phyloP scores from a whole-genome alignment of 2,329 filamentous ascomycete genomes.

The Xylariaceae sp. region DNA sequence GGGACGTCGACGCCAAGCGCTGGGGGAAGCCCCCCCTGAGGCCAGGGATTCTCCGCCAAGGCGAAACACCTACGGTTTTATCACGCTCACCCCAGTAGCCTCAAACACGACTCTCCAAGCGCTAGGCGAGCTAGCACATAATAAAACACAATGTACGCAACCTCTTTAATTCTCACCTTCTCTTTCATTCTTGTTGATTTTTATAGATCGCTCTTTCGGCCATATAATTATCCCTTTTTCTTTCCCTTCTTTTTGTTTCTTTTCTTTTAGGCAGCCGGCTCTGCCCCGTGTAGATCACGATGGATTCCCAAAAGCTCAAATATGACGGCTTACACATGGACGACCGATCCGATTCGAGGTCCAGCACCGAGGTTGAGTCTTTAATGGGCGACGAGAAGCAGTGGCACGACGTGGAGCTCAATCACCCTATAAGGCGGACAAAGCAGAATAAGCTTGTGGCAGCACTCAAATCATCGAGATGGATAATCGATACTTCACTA shows the following conservation, averaged over 20 bases:
- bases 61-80: conserved; percentile 28
- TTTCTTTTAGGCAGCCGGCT: conserved; percentile 15
- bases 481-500: conserved; percentile 49
- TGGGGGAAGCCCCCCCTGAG: neutral
- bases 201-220: neutral
- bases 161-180: neutral
- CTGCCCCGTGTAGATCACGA: conserved; percentile 20
- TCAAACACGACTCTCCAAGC: neutral
- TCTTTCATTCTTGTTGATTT: neutral
- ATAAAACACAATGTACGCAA: conserved; percentile 4
- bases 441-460: conserved; percentile 33
- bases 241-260: neutral
- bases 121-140: neutral
- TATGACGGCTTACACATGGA: conserved; percentile 44
- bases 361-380: conserved; percentile 51
- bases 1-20: too few relatives aligned
- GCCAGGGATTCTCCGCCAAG: conserved; percentile 21
- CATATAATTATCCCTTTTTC: neutral
- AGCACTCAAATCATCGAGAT: conserved; percentile 44
- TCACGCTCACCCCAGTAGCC: neutral
- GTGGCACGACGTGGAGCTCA: conserved; percentile 41
- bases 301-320: conserved; percentile 39
- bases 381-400: conserved; percentile 49
- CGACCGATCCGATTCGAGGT: conserved; percentile 45
- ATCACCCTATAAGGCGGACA: conserved; percentile 32